Evolutionary conservation across 495 filamentous ascomycete species (phyloP), one percentile per base, ranked within the genome.

Genomic region (Lichina pygmaea): DNA sequence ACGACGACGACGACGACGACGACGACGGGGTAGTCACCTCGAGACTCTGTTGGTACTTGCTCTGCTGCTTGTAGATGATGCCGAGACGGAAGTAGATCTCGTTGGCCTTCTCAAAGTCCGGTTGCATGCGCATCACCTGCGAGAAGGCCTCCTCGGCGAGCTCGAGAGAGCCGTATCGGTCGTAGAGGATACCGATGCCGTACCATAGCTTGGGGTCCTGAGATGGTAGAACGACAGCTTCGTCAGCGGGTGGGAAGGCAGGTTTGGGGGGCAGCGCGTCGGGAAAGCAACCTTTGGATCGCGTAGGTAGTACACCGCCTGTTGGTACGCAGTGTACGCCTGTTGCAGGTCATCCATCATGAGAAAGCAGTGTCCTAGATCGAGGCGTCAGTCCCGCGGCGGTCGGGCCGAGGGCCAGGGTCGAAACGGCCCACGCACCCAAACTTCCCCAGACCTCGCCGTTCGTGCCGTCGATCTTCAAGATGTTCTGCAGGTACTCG

Each of bases 331-430:
- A n/a, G 78, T 77, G 57, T 99, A 99, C 2, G 89, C 89, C 54
- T 94, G 81, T 58, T 95, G 89, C 33, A 99, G 58, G 52, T 99
- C 86, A 51, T 99, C 89, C 85, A 95, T 93, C 89, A 99, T 99
- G 17, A 99, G 66, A 54, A 83, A 91, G 59, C 89, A 95, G 60
- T 95, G 91, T 4, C 86, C 83, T 79, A 53, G 6, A 39, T 12
- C 33, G 12, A 48, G n/a, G 15, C 5, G 45, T 16, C 17, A 12
- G 31, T 32, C 33, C 2, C 4, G 24, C 2, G 4, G 24, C 24
- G 24, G 24, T 48, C 13, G 44, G 39, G 17, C 34, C 8, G n/a
- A 16, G 32, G 0, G 6, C 41, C 24, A 32, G 12, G 6, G 17
- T 6, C 8, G 31, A 48, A 17, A 43, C 39, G 4, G 2, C 6